phyloP scores from a whole-genome alignment of 371 early-diverging fungal species.

The Apophysomyces ossiformis region DNA sequence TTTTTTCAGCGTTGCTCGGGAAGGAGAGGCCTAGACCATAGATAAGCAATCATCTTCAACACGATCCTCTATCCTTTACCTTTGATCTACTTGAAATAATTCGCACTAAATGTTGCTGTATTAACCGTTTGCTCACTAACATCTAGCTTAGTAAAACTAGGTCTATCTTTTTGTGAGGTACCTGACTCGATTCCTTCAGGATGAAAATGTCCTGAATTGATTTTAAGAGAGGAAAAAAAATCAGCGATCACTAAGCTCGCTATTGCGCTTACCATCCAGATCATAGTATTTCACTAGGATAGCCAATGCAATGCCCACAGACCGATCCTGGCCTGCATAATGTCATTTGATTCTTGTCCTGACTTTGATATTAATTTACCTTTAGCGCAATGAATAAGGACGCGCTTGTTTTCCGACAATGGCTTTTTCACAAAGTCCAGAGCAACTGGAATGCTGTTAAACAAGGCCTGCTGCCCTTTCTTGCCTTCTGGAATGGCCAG shows the following conservation, averaged over 20 bases:
- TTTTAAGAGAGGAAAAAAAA: not conserved
- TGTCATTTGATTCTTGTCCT: not conserved
- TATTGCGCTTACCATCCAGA: constrained; percentile 27
- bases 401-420: constrained; percentile 27
- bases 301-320: constrained; percentile 79
- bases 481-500: constrained; percentile 76
- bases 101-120: constrained; percentile 68
- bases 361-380: constrained; percentile 19
- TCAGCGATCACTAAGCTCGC: not conserved
- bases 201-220: constrained; percentile 3
- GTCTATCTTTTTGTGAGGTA: not conserved
- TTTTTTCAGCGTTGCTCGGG: constrained; percentile 31
- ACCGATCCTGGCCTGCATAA: constrained; percentile 62
- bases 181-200: constrained; percentile 24
- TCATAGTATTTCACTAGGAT: constrained; percentile 65
- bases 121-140: constrained; percentile 63
- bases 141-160: not conserved
- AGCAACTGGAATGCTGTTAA: constrained; percentile 58
- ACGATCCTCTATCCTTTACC: constrained; percentile 17
- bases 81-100: constrained; percentile 65
- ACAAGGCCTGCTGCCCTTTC: constrained; percentile 66
- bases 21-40: constrained; percentile 25
- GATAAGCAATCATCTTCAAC: not conserved
- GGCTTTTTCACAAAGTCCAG: constrained; percentile 49
- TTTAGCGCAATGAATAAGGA: constrained; percentile 63